Conservation (phyloP, 1,139 yeast species). For the Lodderomyces parapsilosis region DNA sequence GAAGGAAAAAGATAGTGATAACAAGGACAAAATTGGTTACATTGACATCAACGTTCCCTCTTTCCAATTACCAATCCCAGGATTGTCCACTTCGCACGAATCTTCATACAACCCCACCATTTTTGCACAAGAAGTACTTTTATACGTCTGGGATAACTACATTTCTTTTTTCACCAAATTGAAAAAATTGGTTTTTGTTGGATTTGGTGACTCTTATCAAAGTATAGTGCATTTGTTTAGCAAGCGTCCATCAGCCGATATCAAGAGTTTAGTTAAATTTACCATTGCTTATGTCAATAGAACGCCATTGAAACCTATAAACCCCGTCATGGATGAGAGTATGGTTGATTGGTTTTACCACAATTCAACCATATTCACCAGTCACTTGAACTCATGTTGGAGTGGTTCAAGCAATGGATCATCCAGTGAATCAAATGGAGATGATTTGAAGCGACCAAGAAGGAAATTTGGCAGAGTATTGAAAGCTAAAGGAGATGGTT, state of each 20-base stretch:
- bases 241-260: slow-evolving; percentile 61
- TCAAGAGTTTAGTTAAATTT: slow-evolving; percentile 65
- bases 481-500: slow-evolving; percentile 67
- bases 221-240: slow-evolving; percentile 87
- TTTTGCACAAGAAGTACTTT: slow-evolving; percentile 72
- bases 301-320: slow-evolving; percentile 67
- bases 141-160: slow-evolving; percentile 90
- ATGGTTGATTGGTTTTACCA: slow-evolving; percentile 90
- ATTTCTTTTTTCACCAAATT: slow-evolving; percentile 68
- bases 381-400: slow-evolving; percentile 78
- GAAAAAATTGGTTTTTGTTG: slow-evolving; percentile 73
- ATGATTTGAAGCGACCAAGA: slow-evolving; percentile 63
- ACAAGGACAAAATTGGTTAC: slow-evolving; percentile 63
- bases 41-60: slow-evolving; percentile 82
- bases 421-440: slow-evolving; percentile 34
- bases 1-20: slow-evolving; percentile 46
- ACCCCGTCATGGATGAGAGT: slow-evolving; percentile 85
- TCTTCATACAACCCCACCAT: slow-evolving; percentile 56
- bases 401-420: slow-evolving; percentile 32
- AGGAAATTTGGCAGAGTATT: slow-evolving; percentile 88
- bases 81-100: slow-evolving; percentile 21
- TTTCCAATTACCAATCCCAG: slow-evolving; percentile 32
- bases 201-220: slow-evolving; percentile 87
- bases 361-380: slow-evolving; percentile 79
- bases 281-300: slow-evolving; percentile 71